Evolutionary conservation across 1,284 basidiomycete genomes (phyloP), one percentile per base, ranked within the genome.

Genomic region (Inonotus hispidus): DNA sequence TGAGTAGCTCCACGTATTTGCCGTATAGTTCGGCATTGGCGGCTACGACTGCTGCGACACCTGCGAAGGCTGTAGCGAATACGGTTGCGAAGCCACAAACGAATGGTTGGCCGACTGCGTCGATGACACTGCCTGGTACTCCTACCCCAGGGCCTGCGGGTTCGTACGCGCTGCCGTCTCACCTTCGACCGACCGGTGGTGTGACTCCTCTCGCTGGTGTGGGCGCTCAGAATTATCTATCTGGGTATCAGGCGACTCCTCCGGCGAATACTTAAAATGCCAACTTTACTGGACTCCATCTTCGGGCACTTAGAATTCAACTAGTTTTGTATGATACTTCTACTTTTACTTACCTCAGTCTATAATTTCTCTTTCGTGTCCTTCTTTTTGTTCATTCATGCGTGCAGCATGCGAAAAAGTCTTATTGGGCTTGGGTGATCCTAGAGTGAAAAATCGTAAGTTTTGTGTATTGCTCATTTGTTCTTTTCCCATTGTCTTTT

Each of bases 41-140:
- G 25, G 59, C 59, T 11, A 49, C 53, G 39, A 55, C 35, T 35
- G 13, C 53, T 1, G 41, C 61, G 57, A 56, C 58, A 16, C 63
- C 63, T n/a, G 53, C 56, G 23, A 37, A 59, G 35, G 59, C 63
- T 4, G 63, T 64, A 8, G 59, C 63, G 32, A 64, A 64, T 53
- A 64, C 63, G 6, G 53, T 64, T 58, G 41, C 46, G 14, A 63
- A 63, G 29, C 27, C 46, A 21, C 46, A 46, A 29, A 23, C 54
- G 7, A 60, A 59, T 47, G 62, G 62, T 6, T 59, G 63, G 58
- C 37, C 62, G 21, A 58, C 61, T 25, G 11, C 57, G 13, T 7
- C 25, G 43, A n/a, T 38, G 35, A 25, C 41, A 11, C 21, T n/a
- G 52, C 32, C 54, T 21, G 21, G 16, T 11, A 23, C 43, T 14